Percentiles rank a stretch among this genome's conserved stretches.
phyloP scores from a whole-genome alignment of 176 grass and related monocot species.

The Oryza meyeriana region DNA sequence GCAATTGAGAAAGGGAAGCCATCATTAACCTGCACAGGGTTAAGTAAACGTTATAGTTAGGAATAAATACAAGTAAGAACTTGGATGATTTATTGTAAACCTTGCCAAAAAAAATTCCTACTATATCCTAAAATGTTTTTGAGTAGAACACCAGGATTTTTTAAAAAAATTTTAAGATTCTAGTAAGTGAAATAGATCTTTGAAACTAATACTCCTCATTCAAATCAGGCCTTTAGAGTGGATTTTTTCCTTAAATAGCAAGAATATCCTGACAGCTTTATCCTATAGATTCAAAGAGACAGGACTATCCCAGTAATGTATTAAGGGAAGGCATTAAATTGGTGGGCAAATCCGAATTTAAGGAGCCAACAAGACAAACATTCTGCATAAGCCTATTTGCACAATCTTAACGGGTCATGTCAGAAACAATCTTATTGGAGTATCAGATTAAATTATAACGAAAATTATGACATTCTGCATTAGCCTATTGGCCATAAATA shows the following conservation, averaged over 20 bases:
- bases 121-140: not conserved
- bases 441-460: not conserved
- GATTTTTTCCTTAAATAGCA: not conserved
- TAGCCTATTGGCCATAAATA: not conserved
- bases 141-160: not conserved
- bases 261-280: not conserved
- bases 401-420: not conserved
- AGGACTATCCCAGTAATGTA: not conserved
- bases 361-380: not conserved
- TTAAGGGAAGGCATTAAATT: not conserved
- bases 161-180: not conserved
- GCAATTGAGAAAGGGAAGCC: slow-evolving; percentile 83
- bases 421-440: not conserved
- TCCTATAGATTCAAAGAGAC: not conserved
- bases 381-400: not conserved
- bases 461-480: not conserved
- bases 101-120: not conserved
- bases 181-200: not conserved
- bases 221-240: not conserved
- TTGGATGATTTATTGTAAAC: not conserved
- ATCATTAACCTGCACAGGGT: slow-evolving; percentile 65
- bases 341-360: not conserved
- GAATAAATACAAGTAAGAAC: not conserved
- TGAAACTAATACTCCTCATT: not conserved
- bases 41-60: not conserved